Conservation (phyloP, 768 basidiomycete genomes). For the Suillus variegatus region DNA sequence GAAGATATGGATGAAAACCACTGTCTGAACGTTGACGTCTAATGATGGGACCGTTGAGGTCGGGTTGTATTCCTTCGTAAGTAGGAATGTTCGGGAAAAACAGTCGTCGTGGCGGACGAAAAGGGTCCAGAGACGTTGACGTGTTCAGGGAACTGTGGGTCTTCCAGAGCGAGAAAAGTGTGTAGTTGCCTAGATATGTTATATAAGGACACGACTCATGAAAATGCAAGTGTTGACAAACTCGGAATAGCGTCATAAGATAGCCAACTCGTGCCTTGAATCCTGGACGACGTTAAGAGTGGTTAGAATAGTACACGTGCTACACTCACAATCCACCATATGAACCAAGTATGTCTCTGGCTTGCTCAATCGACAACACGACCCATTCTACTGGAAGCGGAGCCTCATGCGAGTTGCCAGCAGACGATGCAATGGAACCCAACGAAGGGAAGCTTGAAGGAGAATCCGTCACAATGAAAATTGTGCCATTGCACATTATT, state of each 20-base stretch:
- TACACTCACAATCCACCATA: slow-evolving; percentile 54
- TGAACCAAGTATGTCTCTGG: slow-evolving; percentile 46
- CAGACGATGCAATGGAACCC: slow-evolving; percentile 47
- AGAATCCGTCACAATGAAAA: slow-evolving; percentile 76
- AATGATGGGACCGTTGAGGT: slow-evolving; percentile 34
- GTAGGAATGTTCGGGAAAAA: slow-evolving; percentile 71
- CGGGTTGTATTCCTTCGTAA: slow-evolving; percentile 46
- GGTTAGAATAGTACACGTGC: slow-evolving; percentile 6
- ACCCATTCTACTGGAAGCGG: slow-evolving; percentile 58
- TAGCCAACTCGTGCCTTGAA: slow-evolving; percentile 73
- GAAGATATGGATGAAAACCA: slow-evolving; percentile 72
- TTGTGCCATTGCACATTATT: slow-evolving; percentile 68
- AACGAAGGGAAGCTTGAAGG: slow-evolving; percentile 60
- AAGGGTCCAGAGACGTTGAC: slow-evolving; percentile 43
- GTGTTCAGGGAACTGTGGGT: slow-evolving; percentile 66
- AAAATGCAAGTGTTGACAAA: slow-evolving; percentile 30
- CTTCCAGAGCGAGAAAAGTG: slow-evolving; percentile 77
- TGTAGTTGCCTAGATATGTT: slow-evolving; percentile 53
- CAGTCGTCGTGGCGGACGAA: slow-evolving; percentile 71
- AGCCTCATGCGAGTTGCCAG: slow-evolving; percentile 35
- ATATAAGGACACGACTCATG: slow-evolving; percentile 8
- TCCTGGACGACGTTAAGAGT: slow-evolving; percentile 34
- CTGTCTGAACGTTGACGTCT: slow-evolving; percentile 49
- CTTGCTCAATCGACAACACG: slow-evolving; percentile 53
- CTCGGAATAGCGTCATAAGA: slow-evolving; percentile 53